phyloP scores from a whole-genome alignment of 495 filamentous ascomycete species.

The Penicilliopsis zonata region DNA sequence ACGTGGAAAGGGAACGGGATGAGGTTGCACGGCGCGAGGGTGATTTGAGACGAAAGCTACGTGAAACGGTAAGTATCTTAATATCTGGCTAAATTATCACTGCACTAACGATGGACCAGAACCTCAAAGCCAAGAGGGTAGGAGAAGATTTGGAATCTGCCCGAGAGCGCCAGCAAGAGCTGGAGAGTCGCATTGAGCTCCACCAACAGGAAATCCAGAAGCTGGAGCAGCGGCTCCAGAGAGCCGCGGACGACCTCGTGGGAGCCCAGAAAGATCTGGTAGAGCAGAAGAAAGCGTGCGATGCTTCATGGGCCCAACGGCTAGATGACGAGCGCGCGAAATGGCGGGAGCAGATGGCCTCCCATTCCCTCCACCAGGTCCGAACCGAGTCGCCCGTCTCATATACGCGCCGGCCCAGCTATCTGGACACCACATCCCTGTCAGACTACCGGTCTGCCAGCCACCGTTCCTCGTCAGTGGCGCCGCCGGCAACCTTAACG shows the following conservation, averaged over 20 bases:
- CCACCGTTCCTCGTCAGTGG: constrained; percentile 34
- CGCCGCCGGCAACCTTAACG: constrained; percentile 9
- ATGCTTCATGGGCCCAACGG: constrained; percentile 46
- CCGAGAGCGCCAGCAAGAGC: constrained; percentile 48
- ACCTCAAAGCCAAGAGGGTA: constrained; percentile 56
- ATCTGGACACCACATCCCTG: constrained; percentile 22
- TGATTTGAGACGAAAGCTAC: constrained; percentile 73
- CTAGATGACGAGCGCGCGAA: constrained; percentile 63
- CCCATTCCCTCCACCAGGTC: constrained; percentile 29
- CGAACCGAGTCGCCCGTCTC: constrained; percentile 36
- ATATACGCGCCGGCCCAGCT: constrained; percentile 32
- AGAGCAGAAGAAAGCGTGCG: constrained; percentile 56
- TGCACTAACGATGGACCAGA: constrained; percentile 41
- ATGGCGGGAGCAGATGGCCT: constrained; percentile 50
- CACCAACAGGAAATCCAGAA: constrained; percentile 51
- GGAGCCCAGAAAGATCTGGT: constrained; percentile 50
- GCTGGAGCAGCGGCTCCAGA: constrained; percentile 49
- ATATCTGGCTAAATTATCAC: too few relatives aligned
- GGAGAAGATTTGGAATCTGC: constrained; percentile 77
- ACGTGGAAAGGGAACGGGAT: constrained; percentile 80
- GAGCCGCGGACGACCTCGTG: constrained; percentile 49
- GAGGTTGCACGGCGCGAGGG: constrained; percentile 72
- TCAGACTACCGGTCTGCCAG: constrained; percentile 31
- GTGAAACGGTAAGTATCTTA: constrained; percentile 57
- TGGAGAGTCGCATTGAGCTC: constrained; percentile 44